Conservation (phyloP, 768 basidiomycete species). For the Cubamyces sp. region DNA sequence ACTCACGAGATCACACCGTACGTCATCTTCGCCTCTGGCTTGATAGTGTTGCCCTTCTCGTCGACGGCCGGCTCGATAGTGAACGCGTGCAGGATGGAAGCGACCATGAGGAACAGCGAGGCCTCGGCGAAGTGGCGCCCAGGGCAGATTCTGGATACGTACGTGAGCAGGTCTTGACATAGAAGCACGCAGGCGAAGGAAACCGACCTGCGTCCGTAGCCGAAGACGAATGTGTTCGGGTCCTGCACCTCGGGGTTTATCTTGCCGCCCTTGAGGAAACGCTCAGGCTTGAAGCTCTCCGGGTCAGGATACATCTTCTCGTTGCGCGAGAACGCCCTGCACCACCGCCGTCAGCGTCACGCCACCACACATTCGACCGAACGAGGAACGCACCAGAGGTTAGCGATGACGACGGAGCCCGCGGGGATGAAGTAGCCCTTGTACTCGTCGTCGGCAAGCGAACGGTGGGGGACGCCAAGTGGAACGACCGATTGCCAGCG, state of each 20-base stretch:
- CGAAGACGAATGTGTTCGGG: constrained; percentile 20
- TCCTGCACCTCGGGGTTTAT: constrained; percentile 14
- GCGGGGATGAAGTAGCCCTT: constrained; percentile 25
- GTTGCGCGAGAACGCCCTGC: constrained; percentile 21
- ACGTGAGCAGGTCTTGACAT: neutral
- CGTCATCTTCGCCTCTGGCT: constrained; percentile 18
- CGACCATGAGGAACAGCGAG: constrained; percentile 21
- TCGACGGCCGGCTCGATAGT: constrained; percentile 17
- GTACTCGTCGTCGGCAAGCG: constrained; percentile 23
- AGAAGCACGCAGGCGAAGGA: too few relatives aligned
- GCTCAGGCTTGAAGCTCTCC: constrained; percentile 23
- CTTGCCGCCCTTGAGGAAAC: constrained; percentile 22
- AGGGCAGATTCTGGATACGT: constrained; percentile 10
- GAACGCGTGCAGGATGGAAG: constrained; percentile 19
- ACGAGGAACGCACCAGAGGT: constrained; percentile 13
- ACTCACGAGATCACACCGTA: constrained; percentile 22
- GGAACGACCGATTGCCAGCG: constrained; percentile 33
- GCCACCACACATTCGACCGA: too few relatives aligned
- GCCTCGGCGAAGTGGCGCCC: constrained; percentile 21
- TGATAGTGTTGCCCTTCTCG: constrained; percentile 16
- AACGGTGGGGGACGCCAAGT: constrained; percentile 18
- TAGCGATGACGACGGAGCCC: constrained; percentile 16
- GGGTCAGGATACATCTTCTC: constrained; percentile 17
- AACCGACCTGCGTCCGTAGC: constrained; percentile 23
- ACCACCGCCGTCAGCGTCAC: neutral